Base-by-base conservation (phyloP, 192 early-diverging fungal species). In the Backusella tuberculispora region DNA sequence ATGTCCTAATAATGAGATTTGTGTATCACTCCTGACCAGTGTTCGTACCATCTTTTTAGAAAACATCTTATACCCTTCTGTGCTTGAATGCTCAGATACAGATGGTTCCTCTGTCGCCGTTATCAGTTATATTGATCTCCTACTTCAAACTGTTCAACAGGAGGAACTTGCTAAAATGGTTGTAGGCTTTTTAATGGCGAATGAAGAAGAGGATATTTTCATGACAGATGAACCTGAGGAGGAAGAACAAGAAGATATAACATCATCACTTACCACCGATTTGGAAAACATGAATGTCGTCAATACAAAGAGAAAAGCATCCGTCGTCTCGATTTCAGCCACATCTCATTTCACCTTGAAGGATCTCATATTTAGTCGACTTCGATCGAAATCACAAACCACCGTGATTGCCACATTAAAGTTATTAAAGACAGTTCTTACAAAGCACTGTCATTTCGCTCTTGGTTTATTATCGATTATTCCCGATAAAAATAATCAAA, bases 21-120 rank as follows among this genome's bases (percentile, higher is more conserved):
- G 83, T 3, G 69, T 79, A 7, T 80, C 78, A 2, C 80, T 99
- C 17, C 76, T 95, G 67, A 76, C 76, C 21, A 91, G 90, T 45
- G 83, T 99, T 79, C 87, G 91, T 66, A 79, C 85, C 34, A 89
- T 92, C 40, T 95, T 97, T 80, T 82, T 99, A 48, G 92, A 92
- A 67, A 90, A 92, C 47, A 95, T 96, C 69, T 84, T 99, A 47
- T 92, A 95, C 69, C 92, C 96, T 21, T 92, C 92, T 44, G 85
- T 97, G 64, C 79, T 92, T 45, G 93, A 93, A 66, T 93, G 93
- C 79, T 95, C 94, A 0, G 97, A 99, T 80, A 93, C 91, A 24
- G 95, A 99, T 79, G 95, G 95, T 6, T 94, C 92, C 69, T 91
- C 95, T 17, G 93, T 95, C 0, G 92, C 96, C 3, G 90, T 93